Conservation (phyloP, 2,329 filamentous ascomycete species). For the Cladophialophora psammophila region DNA sequence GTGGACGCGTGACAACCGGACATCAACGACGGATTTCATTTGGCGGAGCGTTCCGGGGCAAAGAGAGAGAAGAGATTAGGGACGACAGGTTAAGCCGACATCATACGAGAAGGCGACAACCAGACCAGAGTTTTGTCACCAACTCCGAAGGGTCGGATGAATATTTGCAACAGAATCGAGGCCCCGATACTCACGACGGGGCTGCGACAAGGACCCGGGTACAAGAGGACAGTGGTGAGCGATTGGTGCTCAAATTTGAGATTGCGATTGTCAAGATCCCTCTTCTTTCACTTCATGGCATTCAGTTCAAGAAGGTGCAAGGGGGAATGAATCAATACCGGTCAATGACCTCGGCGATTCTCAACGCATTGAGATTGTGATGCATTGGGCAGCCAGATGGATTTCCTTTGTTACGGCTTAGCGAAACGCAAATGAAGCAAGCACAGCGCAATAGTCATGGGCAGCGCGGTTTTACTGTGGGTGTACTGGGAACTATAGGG, state of each 20-base stretch:
- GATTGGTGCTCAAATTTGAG: constrained; percentile 87
- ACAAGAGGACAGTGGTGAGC: constrained; percentile 84
- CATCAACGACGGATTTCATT: constrained; percentile 86
- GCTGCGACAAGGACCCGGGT: constrained; percentile 93
- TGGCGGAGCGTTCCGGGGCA: constrained; percentile 68
- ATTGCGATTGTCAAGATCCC: constrained; percentile 98
- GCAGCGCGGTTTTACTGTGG: constrained; percentile 4
- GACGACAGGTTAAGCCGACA: constrained; percentile 57
- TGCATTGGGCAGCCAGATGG: constrained; percentile 4
- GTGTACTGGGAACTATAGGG: not conserved
- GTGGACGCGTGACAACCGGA: constrained; percentile 57
- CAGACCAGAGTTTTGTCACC: constrained; percentile 76
- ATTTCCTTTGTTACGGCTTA: constrained; percentile 11
- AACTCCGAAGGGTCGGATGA: constrained; percentile 88
- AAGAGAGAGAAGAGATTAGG: constrained; percentile 74
- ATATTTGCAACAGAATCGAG: constrained; percentile 62
- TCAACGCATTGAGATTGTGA: constrained; percentile 83
- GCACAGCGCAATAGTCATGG: constrained; percentile 5
- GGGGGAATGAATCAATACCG: constrained; percentile 99
- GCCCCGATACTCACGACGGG: constrained; percentile 65
- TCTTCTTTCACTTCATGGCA: constrained; percentile 87
- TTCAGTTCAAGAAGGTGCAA: constrained; percentile 96
- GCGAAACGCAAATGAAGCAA: constrained; percentile 12
- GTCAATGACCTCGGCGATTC: constrained; percentile 95
- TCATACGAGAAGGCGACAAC: constrained; percentile 57